Conservation (phyloP, 179 eudicot genomes). For the Nepenthes alata region DNA sequence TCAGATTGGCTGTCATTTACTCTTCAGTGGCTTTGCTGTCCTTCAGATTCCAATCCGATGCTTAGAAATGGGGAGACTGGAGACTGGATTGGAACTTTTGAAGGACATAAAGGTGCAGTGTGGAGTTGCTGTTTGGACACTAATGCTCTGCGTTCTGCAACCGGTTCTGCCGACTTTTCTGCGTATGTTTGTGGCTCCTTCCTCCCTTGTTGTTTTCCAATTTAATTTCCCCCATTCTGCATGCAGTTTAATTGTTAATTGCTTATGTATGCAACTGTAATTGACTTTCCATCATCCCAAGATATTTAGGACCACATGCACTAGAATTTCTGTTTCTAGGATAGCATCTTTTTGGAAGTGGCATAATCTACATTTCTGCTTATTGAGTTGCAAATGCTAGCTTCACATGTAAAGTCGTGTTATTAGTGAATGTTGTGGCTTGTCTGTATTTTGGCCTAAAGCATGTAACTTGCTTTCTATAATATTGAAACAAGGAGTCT, state of each 20-base stretch:
- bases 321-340: too few species aligned
- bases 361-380: too few species aligned
- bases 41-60: conserved; percentile 81
- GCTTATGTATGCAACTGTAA: too few species aligned
- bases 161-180: conserved; percentile 91
- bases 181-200: conserved; percentile 43
- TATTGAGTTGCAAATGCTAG: too few species aligned
- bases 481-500: too few species aligned
- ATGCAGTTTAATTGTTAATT: not conserved
- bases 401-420: too few species aligned
- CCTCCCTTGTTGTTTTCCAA: not conserved
- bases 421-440: too few species aligned
- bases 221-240: not conserved
- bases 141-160: conserved; percentile 79
- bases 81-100: conserved; percentile 96
- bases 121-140: conserved; percentile 95
- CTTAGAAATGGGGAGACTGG: conserved; percentile 98
- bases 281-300: too few species aligned
- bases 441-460: too few species aligned
- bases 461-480: too few species aligned
- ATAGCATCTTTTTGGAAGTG: too few species aligned
- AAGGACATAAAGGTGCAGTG: conserved; percentile 98
- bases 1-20: not conserved
- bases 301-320: too few species aligned
- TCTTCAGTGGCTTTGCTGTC: not conserved